Evolutionary conservation across 768 basidiomycete species (phyloP).

Genomic region (Lactarius sp.): DNA sequence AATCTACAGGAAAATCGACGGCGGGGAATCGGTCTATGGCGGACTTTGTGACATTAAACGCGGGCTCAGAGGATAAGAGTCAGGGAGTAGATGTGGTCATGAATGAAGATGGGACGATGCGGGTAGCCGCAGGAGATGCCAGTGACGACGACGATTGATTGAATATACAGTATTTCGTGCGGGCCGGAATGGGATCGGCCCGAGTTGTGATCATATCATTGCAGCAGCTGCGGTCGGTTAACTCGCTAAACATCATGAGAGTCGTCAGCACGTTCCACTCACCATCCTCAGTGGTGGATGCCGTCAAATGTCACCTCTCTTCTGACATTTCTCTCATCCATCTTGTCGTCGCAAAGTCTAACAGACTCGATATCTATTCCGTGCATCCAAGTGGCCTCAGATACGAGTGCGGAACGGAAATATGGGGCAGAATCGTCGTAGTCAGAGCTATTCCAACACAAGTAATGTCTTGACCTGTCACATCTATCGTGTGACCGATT

Average conservation of each 20-base stretch:
- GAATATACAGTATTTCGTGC: too few relatives aligned
- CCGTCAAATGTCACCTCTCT: conserved; percentile 62
- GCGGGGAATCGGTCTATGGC: conserved; percentile 38
- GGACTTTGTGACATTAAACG: conserved; percentile 42
- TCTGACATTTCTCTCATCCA: conserved; percentile 48
- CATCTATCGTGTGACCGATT: conserved; percentile 3
- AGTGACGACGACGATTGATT: background rate
- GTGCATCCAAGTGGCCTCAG: conserved; percentile 55
- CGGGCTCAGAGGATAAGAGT: conserved; percentile 25
- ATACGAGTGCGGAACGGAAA: conserved; percentile 53
- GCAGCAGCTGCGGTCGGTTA: too few relatives aligned
- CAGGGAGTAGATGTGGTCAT: conserved; percentile 38
- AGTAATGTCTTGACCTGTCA: conserved; percentile 36
- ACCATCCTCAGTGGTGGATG: conserved; percentile 65
- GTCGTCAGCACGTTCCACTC: conserved; percentile 73
- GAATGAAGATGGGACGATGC: conserved; percentile 62
- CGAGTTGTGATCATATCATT: background rate
- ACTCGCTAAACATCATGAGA: conserved; percentile 35
- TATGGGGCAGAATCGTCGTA: conserved; percentile 64
- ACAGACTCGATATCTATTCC: conserved; percentile 64
- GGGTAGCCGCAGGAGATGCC: conserved; percentile 24
- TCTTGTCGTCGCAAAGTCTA: conserved; percentile 64
- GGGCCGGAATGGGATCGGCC: too few relatives aligned
- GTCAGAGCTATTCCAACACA: conserved; percentile 50
- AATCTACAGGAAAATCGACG: conserved; percentile 22